Evolutionary conservation across 768 basidiomycete genomes (phyloP).

Genomic region (Neoboletus magnificus): DNA sequence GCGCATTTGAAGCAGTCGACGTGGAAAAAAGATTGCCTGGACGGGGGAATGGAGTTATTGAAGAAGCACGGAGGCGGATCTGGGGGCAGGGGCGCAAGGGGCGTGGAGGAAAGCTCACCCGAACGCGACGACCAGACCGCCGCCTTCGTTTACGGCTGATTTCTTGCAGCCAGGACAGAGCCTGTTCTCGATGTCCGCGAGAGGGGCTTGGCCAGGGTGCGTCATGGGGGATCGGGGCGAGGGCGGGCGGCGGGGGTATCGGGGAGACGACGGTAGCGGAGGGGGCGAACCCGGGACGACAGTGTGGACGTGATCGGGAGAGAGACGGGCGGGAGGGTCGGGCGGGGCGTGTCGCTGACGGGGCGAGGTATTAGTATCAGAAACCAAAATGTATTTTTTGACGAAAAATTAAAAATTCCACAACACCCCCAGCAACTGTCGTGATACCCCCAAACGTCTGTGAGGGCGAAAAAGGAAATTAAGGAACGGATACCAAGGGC

Average conservation of each 20-base stretch:
- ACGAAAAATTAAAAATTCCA: not conserved
- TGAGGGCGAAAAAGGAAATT: no score
- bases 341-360: not conserved
- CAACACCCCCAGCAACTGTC: not conserved
- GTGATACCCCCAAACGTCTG: not conserved
- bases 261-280: not conserved
- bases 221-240: constrained; percentile 12
- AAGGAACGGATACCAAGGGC: no score
- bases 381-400: not conserved
- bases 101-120: constrained; percentile 57
- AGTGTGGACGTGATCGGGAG: not conserved
- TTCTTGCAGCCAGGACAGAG: constrained; percentile 80
- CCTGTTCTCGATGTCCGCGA: constrained; percentile 46
- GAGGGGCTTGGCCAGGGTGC: not conserved
- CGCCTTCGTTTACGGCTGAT: constrained; percentile 76
- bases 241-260: not conserved
- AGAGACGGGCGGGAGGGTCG: not conserved
- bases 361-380: not conserved
- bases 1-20: constrained; percentile 96
- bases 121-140: constrained; percentile 91
- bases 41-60: constrained; percentile 6
- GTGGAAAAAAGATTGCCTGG: constrained; percentile 90
- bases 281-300: not conserved
- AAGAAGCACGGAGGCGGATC: not conserved
- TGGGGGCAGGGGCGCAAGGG: not conserved